Conservation (phyloP, 768 basidiomycete species). For the Suillus placidus region DNA sequence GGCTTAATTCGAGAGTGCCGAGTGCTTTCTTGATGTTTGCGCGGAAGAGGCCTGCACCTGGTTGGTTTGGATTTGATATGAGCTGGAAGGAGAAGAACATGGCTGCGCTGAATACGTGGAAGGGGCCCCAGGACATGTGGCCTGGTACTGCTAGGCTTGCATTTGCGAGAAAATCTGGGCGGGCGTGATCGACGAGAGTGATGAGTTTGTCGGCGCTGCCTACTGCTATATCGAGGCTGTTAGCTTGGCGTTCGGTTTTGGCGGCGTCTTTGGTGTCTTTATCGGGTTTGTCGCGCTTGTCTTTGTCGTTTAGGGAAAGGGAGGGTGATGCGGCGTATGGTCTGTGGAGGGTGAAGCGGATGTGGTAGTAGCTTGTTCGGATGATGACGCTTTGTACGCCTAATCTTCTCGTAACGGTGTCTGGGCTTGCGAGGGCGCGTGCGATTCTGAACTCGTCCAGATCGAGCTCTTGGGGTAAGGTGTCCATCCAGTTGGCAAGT, state of each 20-base stretch:
- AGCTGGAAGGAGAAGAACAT: slow-evolving; percentile 94
- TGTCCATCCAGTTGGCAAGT: slow-evolving; percentile 74
- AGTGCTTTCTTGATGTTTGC: slow-evolving; percentile 73
- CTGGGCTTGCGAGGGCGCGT: slow-evolving; percentile 66
- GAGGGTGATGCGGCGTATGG: slow-evolving; percentile 56
- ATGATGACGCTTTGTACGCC: slow-evolving; percentile 85
- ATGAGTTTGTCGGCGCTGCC: slow-evolving; percentile 78
- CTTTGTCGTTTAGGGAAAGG: slow-evolving; percentile 26
- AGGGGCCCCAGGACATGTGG: slow-evolving; percentile 83
- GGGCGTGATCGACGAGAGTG: slow-evolving; percentile 73
- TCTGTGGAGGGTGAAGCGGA: slow-evolving; percentile 82
- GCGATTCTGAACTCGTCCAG: slow-evolving; percentile 78
- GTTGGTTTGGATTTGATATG: slow-evolving; percentile 77
- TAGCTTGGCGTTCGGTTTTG: slow-evolving; percentile 44
- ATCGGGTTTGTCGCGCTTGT: slow-evolving; percentile 35
- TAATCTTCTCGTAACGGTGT: slow-evolving; percentile 59
- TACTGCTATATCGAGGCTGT: slow-evolving; percentile 74
- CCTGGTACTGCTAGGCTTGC: slow-evolving; percentile 73
- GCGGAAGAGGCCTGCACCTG: slow-evolving; percentile 76
- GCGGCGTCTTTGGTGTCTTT: slow-evolving; percentile 20
- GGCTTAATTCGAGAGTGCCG: slow-evolving; percentile 63
- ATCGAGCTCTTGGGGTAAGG: slow-evolving; percentile 72
- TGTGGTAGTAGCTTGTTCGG: slow-evolving; percentile 76
- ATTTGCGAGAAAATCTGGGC: slow-evolving; percentile 74
- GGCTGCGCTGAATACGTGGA: slow-evolving; percentile 83